Evolutionary conservation across 169 alveolate species (phyloP), one percentile per base, ranked within the genome.

Genomic region (Plasmodium fragile): DNA sequence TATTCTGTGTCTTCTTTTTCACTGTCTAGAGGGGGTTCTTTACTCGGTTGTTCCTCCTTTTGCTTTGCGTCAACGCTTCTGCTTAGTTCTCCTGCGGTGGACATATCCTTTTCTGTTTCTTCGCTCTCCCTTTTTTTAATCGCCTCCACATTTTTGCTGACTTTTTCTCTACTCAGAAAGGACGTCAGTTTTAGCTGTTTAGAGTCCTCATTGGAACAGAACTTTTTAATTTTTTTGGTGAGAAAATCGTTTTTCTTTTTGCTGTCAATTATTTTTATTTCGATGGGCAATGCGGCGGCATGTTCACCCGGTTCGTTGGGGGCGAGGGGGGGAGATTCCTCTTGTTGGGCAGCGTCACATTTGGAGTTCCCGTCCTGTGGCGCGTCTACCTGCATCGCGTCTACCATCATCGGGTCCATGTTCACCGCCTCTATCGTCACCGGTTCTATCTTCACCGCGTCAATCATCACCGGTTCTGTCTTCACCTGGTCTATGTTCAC

Each of bases 121-220:
- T 32, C 80, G 22, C 32, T 4, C 36, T 83, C 77, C 36, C 77
- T 77, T 43, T 83, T 73, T 53, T 28, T 30, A 16, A 16, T 16
- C 77, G 72, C 65, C 34, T 83, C 55, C n/a, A 2, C 22, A 73
- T 30, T 65, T 83, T 18, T 73, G 71, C 36, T 65, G 25, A 89
- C 71, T 59, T 89, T 89, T 32, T 89, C 90, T 79, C 81, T 89
- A 80, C 94, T 89, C 72, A 89, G 34, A 78, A 89, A 89, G 45
- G 89, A 78, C 30, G 94, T 89, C 82, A 89, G 49, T 36, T 77
- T 89, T 78, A 80, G 25, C 43, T 89, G 94, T 41, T 55, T 89
- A 13, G 72, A 10, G 82, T 89, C 90, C 22, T 89, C 81, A 41
- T 28, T 41, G 8, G 83, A 36, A 10, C 18, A 65, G n/a, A 78